Evolutionary conservation across 495 filamentous ascomycete genomes (phyloP), one percentile per base, ranked within the genome.

Genomic region (Xylaria bambusicola): DNA sequence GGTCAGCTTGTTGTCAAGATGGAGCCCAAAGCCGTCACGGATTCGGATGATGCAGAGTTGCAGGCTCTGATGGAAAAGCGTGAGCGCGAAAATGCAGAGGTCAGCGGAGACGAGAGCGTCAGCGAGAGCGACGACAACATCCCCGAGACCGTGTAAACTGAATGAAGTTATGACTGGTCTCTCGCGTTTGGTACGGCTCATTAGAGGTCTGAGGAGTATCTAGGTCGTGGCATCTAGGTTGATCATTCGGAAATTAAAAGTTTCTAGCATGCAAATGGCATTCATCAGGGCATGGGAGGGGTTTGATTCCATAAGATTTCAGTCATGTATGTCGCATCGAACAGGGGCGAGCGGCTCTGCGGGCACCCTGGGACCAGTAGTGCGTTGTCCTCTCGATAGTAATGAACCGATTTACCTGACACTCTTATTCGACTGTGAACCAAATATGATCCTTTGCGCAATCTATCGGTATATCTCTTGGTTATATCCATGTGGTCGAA

Each of bases 61-160:
- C 90, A 96, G 74, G 95, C 93, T 45, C 81, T 98, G 58, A 98
- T 98, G 94, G 94, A 98, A 80, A 98, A 97, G 86, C 86, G 92
- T 62, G 94, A 96, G 81, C 87, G 93, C 61, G 94, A 98, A 84
- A 98, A 98, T 78, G 88, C 87, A 73, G 90, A 97, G 74, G 90
- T 98, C 57, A 95, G 91, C 70, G 94, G 94, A 47, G 94, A 98
- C 71, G 95, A 98, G 81, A 91, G 89, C 73, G 82, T 89, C 74
- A 94, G 89, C 66, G 93, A 94, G 75, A 93, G 89, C 65, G 94
- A 97, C 69, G 94, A 97, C 66, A 84, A 84, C 67, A 72, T 80
- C 36, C 78, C 78, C 31, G 78, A 73, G 68, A 75, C 76, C 40
- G 69, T 80, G 33, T 81, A 77, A 61, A 51, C 17, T 46, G 38